Percentiles rank a stretch among this genome's conserved stretches.
Conservation (phyloP, 257 asterid species). For the Jaltomata sinuosa region DNA sequence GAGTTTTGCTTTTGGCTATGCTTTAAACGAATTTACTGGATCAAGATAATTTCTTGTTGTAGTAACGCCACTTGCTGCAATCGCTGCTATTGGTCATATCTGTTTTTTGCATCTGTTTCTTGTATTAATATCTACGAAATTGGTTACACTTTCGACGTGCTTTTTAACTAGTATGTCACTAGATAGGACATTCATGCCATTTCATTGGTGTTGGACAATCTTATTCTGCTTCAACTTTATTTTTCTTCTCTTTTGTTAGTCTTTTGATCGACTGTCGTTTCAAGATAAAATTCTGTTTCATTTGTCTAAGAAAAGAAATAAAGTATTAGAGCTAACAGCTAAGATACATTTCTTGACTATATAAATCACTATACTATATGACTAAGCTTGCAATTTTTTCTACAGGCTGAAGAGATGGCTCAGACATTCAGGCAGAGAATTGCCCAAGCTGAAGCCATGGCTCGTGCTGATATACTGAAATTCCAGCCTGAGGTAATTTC, state of each 20-base stretch:
- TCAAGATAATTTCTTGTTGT: not conserved
- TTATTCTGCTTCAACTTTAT: not conserved
- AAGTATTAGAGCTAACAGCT: not conserved
- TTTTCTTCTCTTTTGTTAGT: not conserved
- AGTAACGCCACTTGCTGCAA: not conserved
- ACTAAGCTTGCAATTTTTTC: not conserved
- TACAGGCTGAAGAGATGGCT: not conserved
- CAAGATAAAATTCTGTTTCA: not conserved
- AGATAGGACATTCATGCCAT: not conserved
- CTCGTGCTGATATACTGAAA: slow-evolving; percentile 93
- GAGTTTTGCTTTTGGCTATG: not conserved
- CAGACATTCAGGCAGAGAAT: not conserved
- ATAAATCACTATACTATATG: not conserved
- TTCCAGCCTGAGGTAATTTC: slow-evolving; percentile 86
- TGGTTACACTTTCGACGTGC: not conserved
- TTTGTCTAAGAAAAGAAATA: not conserved
- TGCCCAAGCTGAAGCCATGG: slow-evolving; percentile 99
- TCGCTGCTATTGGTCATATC: not conserved
- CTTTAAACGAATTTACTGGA: not conserved
- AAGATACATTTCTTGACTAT: not conserved
- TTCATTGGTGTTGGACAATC: no score
- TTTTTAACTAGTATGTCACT: not conserved
- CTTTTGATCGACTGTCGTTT: not conserved
- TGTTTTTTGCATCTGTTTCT: not conserved
- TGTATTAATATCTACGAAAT: not conserved